These are phyloP conservation scores for Penicillium fimorum DNA, from an alignment of 495 filamentous ascomycete genomes.

Conservation along the genomic window DNA sequence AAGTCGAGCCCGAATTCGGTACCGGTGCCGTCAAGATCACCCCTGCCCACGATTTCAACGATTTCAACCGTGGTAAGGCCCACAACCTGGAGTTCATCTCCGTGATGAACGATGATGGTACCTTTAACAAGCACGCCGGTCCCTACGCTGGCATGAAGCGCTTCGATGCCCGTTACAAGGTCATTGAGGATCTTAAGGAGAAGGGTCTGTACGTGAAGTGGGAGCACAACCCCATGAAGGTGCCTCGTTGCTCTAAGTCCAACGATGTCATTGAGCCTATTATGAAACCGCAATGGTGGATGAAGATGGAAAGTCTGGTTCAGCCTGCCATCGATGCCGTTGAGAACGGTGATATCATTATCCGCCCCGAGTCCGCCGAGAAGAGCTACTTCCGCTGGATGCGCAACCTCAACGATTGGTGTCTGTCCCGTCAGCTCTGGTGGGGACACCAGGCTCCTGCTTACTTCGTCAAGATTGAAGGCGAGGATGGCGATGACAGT, in stretches of 20 bases:
- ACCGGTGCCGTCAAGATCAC: conserved; percentile 81
- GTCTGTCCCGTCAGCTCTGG: conserved; percentile 79
- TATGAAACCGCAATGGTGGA: conserved; percentile 79
- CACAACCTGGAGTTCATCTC: conserved; percentile 58
- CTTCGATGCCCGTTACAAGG: conserved; percentile 71
- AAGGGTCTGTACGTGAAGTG: conserved; percentile 71
- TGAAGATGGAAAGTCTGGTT: conserved; percentile 61
- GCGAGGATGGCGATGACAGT: conserved; percentile 50
- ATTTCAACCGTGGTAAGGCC: conserved; percentile 67
- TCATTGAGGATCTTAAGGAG: conserved; percentile 68
- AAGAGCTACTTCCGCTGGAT: conserved; percentile 75
- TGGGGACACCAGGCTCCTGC: conserved; percentile 81
- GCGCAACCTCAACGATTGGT: conserved; percentile 75
- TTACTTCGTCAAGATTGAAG: conserved; percentile 70
- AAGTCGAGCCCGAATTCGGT: conserved; percentile 72
- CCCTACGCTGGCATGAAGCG: conserved; percentile 66
- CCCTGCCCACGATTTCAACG: conserved; percentile 75
- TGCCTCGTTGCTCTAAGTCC: conserved; percentile 71
- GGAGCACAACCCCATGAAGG: conserved; percentile 75
- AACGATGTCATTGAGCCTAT: conserved; percentile 80
- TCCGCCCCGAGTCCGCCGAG: conserved; percentile 65
- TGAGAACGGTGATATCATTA: conserved; percentile 64
- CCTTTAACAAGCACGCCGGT: conserved; percentile 63
- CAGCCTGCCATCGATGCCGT: conserved; percentile 65
- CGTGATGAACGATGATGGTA: conserved; percentile 58